Evolutionary conservation across 2,329 filamentous ascomycete species (phyloP), one percentile per base, ranked within the genome.

Genomic region (Herpotrichia juniperi): DNA sequence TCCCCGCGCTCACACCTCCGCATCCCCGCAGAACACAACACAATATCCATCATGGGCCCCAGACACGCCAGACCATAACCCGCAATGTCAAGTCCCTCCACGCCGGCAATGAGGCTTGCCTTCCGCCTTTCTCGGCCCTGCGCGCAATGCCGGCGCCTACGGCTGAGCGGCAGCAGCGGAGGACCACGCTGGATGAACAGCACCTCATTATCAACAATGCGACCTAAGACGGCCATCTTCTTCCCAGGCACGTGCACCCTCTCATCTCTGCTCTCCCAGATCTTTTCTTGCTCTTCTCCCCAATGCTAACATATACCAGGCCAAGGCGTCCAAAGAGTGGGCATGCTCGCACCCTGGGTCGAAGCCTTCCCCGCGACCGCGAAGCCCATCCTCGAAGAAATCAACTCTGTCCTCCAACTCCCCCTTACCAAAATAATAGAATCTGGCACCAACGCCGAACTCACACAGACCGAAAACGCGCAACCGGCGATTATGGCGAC

Each of bases 401-500:
- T 96, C 72, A 91, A 97, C 76, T 78, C 86, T 35, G 84, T 85
- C 22, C 82, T 96, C 64, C 84, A 88, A 62, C 86, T 87, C 66
- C 87, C 87, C 57, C 82, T 97, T 51, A 92, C 90, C 32, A 80
- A 82, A 22, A 82, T 93, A 53, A 96, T 97, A 62, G 86, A 87
- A 53, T 80, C 90, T 24, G 93, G 93, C 0, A 90, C 93, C 1
- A 90, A 89, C 62, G 86, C 85, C 50, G 77, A 81, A 46, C 84
- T 97, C 50, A 96, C 90, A 34, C 83, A 85, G 51, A 97, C 93
- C 4, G 85, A 89, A 59, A 93, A 96, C 70, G 90, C 93, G 3
- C 93, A 97, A 74, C 93, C 93, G 1, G 93, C 93, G 64, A 96
- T 97, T 74, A 96, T 97, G 91, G 91, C 92, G 12, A 94, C 91